Evolutionary conservation across 2,329 filamentous ascomycete species (phyloP), one percentile per base, ranked within the genome.

Genomic region (Colletotrichum lentis): DNA sequence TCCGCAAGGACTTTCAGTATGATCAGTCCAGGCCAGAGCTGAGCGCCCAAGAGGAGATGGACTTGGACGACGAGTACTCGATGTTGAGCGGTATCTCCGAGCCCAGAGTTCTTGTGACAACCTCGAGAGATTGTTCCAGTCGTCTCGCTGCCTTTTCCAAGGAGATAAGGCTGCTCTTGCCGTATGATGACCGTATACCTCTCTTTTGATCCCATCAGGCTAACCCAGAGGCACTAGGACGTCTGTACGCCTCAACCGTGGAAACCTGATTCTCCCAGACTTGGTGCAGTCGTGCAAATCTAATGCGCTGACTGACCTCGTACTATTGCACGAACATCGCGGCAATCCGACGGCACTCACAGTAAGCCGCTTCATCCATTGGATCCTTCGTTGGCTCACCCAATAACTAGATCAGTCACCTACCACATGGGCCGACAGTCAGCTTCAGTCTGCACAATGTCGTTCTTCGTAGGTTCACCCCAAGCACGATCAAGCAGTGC

Each of bases 401-500:
- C 0, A 22, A 35, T 37, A 27, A 35, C 16, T 2, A 58, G 43
- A 93, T 94, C 71, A 88, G 88, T n/a, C 90, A 96, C 79, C 86
- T 94, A 71, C 89, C 93, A 12, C 91, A 94, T 73, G 91, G 92
- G 0, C 89, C 92, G n/a, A 91, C 92, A 5, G 90, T 90, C 37
- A 94, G 91, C 11, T 97, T 97, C 79, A 94, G 90, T 5, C 83
- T 97, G 20, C 93, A 97, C 78, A 98, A 99, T 72, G 95, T 98
- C 3, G 91, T 97, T 11, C 83, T 99, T 58, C 89, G 58, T 57
- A 46, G 35, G 55, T 46, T 5, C n/a, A 24, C 3, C 55, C 31
- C 4, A 5, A 22, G n/a, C 11, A 53, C 14, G n/a, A 37, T 53
- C 35, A 2, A 35, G 10, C 3, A 20, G 35, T 22, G 5, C 2